Base-by-base conservation (phyloP, 169 alveolate genomes). In the Toxoplasma gondii region DNA sequence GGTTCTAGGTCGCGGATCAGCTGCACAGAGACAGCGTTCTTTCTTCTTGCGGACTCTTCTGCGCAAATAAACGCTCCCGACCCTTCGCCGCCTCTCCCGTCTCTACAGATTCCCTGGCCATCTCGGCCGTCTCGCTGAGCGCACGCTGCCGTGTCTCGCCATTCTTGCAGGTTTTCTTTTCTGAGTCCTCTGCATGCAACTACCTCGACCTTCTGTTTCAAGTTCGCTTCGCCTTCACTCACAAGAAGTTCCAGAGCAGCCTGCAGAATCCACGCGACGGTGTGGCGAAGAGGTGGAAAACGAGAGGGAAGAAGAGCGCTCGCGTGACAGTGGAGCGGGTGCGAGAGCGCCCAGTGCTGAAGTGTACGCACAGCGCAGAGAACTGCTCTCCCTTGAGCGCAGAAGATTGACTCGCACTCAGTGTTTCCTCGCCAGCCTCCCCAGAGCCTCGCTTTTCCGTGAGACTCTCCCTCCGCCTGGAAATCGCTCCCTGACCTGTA, bases 291-390 rank as follows among this genome's bases (percentile, higher is more conserved):
- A 27, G 74, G 74, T 19, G 29, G 29, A 27, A 31, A 64, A 31
- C 74, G 74, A 64, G 74, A 27, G 22, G 22, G 12, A 49, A 49
- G 31, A 64, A 31, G 34, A 31, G 74, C 7, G 1, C n/a, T 19
- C 9, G 24, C 74, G 74, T 27, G 74, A 31, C 74, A 64, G 34
- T 64, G n/a, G 74, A 64, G n/a, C 10, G 86, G 86, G 45, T 78
- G 45, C 10, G 86, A 19, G 45, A 78, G 86, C 44, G 86, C 86
- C 86, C 86, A 78, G 45, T 78, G 49, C n/a, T 78, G 44, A 19
- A 64, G 74, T 64, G 74, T 64, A 64, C 74, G 74, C 5, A 64
- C 74, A 64, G 74, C 74, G 29, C n/a, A 4, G 34, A 64, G 74
- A 64, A 64, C 74, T 16, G 74, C 74, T 64, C 74, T 64, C 5